Percentiles rank a stretch among this genome's conserved stretches.
These are phyloP conservation scores for Psilocybe cubensis DNA, from an alignment of 768 basidiomycete genomes.

Conservation along the genomic window DNA sequence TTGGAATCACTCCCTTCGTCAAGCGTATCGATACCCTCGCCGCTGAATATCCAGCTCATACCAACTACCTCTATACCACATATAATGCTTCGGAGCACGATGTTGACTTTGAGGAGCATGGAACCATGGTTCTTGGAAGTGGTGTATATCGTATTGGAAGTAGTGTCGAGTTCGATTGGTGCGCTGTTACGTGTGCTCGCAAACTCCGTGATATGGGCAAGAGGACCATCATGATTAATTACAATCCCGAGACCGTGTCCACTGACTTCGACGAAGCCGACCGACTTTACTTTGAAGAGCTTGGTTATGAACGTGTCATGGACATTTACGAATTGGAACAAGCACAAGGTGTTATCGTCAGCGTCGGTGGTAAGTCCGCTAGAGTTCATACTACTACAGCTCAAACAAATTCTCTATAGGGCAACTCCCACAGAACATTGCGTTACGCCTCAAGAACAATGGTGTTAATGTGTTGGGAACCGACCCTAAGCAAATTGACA, in stretches of 20 bases:
- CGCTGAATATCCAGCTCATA: conserved; percentile 97
- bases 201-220: conserved; percentile 91
- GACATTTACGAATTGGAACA: conserved; percentile 98
- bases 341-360: conserved; percentile 93
- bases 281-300: conserved; percentile 96
- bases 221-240: conserved; percentile 99
- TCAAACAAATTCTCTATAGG: conserved; percentile 45
- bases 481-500: conserved; percentile 94
- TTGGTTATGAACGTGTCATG: conserved; percentile 98
- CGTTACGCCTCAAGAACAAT: conserved; percentile 88
- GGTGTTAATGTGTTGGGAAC: conserved; percentile 96
- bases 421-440: conserved; percentile 98
- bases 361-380: conserved; percentile 82
- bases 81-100: conserved; percentile 98
- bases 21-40: conserved; percentile 99
- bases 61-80: conserved; percentile 99
- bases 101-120: conserved; percentile 93
- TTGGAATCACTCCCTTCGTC: conserved; percentile 93
- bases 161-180: conserved; percentile 99
- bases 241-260: conserved; percentile 99
- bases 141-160: conserved; percentile 99
- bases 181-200: conserved; percentile 97
- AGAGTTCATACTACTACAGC: background rate
- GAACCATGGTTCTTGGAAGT: conserved; percentile 98
- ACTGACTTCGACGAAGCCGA: conserved; percentile 99